phyloP scores from a whole-genome alignment of 176 grass and related monocot genomes.

The Cocos nucifera region DNA sequence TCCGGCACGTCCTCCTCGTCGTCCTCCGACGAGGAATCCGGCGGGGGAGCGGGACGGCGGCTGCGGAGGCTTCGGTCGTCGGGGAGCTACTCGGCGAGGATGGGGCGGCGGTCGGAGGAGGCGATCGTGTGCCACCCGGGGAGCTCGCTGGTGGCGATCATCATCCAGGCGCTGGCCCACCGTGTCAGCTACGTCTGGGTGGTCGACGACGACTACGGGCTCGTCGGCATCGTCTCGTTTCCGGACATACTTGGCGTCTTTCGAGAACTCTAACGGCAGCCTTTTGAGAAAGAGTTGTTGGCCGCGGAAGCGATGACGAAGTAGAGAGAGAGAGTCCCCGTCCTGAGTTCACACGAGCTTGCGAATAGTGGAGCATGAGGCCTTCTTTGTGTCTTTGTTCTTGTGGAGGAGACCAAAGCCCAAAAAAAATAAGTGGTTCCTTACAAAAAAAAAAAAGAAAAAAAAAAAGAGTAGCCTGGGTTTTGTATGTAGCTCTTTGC shows the following conservation, averaged over 20 bases:
- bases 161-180: constrained; percentile 58
- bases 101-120: constrained; percentile 32
- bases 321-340: background rate
- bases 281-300: too few species aligned
- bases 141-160: constrained; percentile 72
- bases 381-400: too few species aligned
- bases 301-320: background rate
- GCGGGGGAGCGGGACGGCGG: constrained; percentile 10
- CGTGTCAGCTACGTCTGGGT: constrained; percentile 75
- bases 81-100: constrained; percentile 39
- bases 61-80: constrained; percentile 24
- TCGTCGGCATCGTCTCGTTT: constrained; percentile 60
- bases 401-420: too few species aligned
- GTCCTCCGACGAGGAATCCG: constrained; percentile 45
- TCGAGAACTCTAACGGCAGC: constrained; percentile 41
- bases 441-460: too few species aligned
- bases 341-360: too few species aligned
- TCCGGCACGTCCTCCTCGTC: constrained; percentile 38
- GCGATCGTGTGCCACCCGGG: constrained; percentile 49
- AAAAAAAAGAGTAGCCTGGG: too few species aligned
- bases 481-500: too few species aligned
- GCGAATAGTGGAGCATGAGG: too few species aligned
- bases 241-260: constrained; percentile 60
- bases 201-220: constrained; percentile 40
- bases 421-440: too few species aligned